Base-by-base conservation (phyloP, 805 yeast genomes). In the Candida dendrica region DNA sequence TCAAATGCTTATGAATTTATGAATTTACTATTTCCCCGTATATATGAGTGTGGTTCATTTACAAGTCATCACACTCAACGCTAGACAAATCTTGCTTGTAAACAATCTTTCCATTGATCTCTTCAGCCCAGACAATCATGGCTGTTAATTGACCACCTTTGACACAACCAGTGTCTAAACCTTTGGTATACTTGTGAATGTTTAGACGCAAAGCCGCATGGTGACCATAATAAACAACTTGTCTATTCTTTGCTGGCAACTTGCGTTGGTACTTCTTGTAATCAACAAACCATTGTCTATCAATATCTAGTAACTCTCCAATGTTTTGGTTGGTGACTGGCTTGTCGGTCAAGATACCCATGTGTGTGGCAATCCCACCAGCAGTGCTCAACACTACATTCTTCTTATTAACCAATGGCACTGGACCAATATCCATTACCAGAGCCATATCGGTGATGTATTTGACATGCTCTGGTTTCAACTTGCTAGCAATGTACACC, bases 131-230 rank as follows among this genome's bases (percentile, higher is more conserved):
- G 11, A 47, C 40, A 20, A 58, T 55, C 36, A 79, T 61, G 0
- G 90, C 95, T 26, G 81, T 70, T 38, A 90, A 68, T 45, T 72
- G 59, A 11, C 77, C 81, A 3, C 96, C 96, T 45, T 75, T 74
- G 44, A 79, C 84, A 67, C 97, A 90, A 1, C 85, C 86, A 10
- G 85, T 67, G 56, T 91, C 98, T 33, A 90, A 64, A 0, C 97
- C 98, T 52, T 75, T 77, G 3, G 95, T 70, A 59, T 69, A 87
- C 46, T 74, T 72, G 48, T 74, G 73, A 39, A 81, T 48, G 42
- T 74, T 77, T 39, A 89, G 71, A 1, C 96, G 96, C 42, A 81
- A 66, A 42, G 77, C 69, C 3, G 97, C 95, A 56, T 87, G 95
- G 56, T 90, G 98, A 1, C 97, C 98, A 57, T 90, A 90, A 52